These are phyloP conservation scores for Calcarisporium arbuscula DNA, from an alignment of 2,329 filamentous ascomycete genomes.

Conservation along the genomic window DNA sequence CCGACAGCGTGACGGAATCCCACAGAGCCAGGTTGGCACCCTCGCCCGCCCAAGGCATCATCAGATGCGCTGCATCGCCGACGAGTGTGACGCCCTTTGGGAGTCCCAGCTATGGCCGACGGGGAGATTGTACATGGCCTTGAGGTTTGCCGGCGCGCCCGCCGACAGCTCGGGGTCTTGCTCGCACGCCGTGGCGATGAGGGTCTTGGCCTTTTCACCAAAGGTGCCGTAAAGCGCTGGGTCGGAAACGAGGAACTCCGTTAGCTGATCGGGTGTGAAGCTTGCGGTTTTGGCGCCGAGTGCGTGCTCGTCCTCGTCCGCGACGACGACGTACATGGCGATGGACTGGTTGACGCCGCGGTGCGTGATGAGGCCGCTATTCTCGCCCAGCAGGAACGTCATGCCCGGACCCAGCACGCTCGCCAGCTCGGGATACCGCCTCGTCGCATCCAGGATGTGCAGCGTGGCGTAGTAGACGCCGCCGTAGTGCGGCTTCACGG, in stretches of 20 bases:
- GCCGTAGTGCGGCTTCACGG: constrained; percentile 29
- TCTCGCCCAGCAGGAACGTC: constrained; percentile 25
- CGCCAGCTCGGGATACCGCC: constrained; percentile 29
- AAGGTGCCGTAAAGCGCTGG: constrained; percentile 18
- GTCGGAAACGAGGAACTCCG: constrained; percentile 15
- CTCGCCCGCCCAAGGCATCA: constrained; percentile 45
- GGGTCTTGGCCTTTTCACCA: constrained; percentile 17
- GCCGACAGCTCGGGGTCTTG: constrained; percentile 14
- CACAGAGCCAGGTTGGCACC: constrained; percentile 48
- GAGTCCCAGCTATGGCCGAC: constrained; percentile 34
- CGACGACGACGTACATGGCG: constrained; percentile 22
- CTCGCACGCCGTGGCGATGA: constrained; percentile 20
- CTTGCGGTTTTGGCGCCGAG: constrained; percentile 4
- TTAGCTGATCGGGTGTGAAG: constrained; percentile 11
- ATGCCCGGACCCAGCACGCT: constrained; percentile 32
- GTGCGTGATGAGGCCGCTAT: constrained; percentile 29
- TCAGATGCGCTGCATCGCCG: constrained; percentile 50
- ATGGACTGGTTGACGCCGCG: constrained; percentile 22
- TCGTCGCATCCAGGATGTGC: constrained; percentile 25
- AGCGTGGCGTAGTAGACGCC: constrained; percentile 31
- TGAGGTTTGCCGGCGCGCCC: constrained; percentile 11
- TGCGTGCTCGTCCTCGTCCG: constrained; percentile 17
- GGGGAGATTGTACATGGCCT: constrained; percentile 33
- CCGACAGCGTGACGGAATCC: constrained; percentile 39
- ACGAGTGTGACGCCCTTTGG: constrained; percentile 39